These are phyloP conservation scores for Podaxis sp. DNA, from an alignment of 768 basidiomycete genomes.

Conservation along the genomic window DNA sequence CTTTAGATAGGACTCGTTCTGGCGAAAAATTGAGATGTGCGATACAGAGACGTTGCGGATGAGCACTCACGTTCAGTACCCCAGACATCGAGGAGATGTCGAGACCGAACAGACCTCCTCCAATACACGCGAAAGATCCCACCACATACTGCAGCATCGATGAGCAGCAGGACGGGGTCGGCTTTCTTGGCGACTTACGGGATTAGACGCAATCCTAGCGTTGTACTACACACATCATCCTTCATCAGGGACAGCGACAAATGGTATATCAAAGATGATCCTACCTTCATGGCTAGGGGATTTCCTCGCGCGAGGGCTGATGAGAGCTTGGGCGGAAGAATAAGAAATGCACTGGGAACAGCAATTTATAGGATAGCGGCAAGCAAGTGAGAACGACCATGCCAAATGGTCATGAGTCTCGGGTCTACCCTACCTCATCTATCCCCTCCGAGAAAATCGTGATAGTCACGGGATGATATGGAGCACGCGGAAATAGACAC, in stretches of 20 bases:
- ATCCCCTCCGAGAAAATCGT: slow-evolving; percentile 1
- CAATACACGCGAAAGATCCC: slow-evolving; percentile 78
- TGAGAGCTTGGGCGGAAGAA: slow-evolving; percentile 4
- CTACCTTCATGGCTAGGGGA: slow-evolving; percentile 11
- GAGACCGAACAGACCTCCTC: slow-evolving; percentile 74
- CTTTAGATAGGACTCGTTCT: slow-evolving; percentile 36
- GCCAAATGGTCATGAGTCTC: neutral
- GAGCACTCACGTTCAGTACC: slow-evolving; percentile 43
- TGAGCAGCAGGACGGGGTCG: neutral
- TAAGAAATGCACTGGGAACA: neutral
- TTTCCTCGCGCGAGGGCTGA: neutral
- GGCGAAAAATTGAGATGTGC: neutral
- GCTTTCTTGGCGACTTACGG: slow-evolving; percentile 13
- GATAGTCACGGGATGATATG: slow-evolving; percentile 2
- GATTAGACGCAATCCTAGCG: slow-evolving; percentile 28
- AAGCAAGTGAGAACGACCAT: neutral
- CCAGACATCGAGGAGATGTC: slow-evolving; percentile 85
- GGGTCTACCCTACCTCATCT: neutral
- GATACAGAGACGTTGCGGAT: neutral
- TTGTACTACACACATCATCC: slow-evolving; percentile 18
- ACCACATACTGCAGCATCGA: slow-evolving; percentile 55
- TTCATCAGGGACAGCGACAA: neutral
- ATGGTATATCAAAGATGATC: neutral
- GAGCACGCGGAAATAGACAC: neutral
- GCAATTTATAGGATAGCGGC: slow-evolving; percentile 6